Conservation (phyloP, 2,329 filamentous ascomycete genomes). For the Thielaviopsis populi region DNA sequence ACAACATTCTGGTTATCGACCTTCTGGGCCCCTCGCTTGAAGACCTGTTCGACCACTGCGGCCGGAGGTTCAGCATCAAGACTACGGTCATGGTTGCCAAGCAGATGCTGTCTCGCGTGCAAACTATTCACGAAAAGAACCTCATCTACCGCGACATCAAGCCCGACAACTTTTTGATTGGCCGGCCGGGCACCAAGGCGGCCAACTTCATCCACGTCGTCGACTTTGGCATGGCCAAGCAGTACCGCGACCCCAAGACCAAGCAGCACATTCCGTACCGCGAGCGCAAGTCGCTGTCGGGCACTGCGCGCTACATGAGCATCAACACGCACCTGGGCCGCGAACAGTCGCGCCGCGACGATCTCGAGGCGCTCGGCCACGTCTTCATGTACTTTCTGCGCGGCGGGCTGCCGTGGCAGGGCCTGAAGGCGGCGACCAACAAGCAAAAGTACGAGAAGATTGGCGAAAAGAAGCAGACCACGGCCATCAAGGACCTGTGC, state of each 20-base stretch:
- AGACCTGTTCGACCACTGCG: constrained; percentile 95
- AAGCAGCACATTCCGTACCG: constrained; percentile 98
- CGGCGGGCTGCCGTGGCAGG: constrained; percentile 58
- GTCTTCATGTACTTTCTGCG: constrained; percentile 62
- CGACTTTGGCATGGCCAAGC: constrained; percentile 99
- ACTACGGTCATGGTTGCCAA: constrained; percentile 99
- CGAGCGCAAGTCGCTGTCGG: constrained; percentile 90
- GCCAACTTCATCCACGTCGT: constrained; percentile 97
- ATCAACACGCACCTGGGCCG: constrained; percentile 97
- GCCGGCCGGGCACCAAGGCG: constrained; percentile 79
- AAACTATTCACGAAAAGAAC: constrained; percentile 94
- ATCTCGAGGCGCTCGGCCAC: constrained; percentile 73
- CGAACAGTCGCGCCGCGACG: constrained; percentile 90
- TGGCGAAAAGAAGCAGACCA: constrained; percentile 99
- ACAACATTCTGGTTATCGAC: constrained; percentile 98
- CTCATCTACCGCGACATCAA: constrained; percentile 99
- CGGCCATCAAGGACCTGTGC: constrained; percentile 88
- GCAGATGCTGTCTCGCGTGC: constrained; percentile 93
- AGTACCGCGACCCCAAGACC: constrained; percentile 96
- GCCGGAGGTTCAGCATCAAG: constrained; percentile 87
- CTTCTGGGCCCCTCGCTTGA: constrained; percentile 87
- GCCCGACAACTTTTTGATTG: constrained; percentile 97
- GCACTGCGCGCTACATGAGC: constrained; percentile 96
- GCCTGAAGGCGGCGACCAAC: constrained; percentile 57
- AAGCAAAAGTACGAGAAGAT: constrained; percentile 99